phyloP scores from a whole-genome alignment of 805 yeast species.

The Cyberlindnera amylophila region DNA sequence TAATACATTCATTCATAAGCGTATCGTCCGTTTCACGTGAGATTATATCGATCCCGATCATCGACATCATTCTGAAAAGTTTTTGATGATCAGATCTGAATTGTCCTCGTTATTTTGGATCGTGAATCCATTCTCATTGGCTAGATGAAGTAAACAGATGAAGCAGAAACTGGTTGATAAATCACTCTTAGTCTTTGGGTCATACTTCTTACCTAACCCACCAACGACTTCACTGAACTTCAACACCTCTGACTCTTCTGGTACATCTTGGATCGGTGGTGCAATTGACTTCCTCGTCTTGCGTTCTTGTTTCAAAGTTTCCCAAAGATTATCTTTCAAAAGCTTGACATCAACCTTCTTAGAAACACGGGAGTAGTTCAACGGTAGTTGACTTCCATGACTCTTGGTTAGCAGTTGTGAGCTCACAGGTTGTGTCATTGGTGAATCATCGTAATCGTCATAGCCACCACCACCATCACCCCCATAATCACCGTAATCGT shows the following conservation, averaged over 20 bases:
- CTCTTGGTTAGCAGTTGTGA: constrained; percentile 24
- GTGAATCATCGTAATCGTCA: constrained; percentile 31
- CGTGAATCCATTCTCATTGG: constrained; percentile 76
- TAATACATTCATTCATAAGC: too few species aligned
- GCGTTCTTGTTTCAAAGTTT: constrained; percentile 36
- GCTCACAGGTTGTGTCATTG: constrained; percentile 18
- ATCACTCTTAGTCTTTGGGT: constrained; percentile 53
- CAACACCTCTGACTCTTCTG: constrained; percentile 10
- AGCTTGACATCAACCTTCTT: constrained; percentile 73
- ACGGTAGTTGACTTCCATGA: constrained; percentile 30
- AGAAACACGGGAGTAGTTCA: constrained; percentile 66
- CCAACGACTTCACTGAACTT: constrained; percentile 46
- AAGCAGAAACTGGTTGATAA: constrained; percentile 83
- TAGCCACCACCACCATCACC: constrained; percentile 30
- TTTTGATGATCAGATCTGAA: constrained; percentile 20
- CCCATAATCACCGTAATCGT: constrained; percentile 33
- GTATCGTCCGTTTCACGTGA: too few species aligned
- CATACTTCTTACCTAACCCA: constrained; percentile 50
- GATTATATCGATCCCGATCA: background rate
- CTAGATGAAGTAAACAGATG: constrained; percentile 78
- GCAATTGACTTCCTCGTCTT: constrained; percentile 10
- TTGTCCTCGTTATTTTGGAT: constrained; percentile 40
- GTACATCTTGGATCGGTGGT: background rate
- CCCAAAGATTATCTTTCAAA: constrained; percentile 79
- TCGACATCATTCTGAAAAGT: background rate